Conservation (phyloP, 2,329 filamentous ascomycete species). For the Seiridium unicorne region DNA sequence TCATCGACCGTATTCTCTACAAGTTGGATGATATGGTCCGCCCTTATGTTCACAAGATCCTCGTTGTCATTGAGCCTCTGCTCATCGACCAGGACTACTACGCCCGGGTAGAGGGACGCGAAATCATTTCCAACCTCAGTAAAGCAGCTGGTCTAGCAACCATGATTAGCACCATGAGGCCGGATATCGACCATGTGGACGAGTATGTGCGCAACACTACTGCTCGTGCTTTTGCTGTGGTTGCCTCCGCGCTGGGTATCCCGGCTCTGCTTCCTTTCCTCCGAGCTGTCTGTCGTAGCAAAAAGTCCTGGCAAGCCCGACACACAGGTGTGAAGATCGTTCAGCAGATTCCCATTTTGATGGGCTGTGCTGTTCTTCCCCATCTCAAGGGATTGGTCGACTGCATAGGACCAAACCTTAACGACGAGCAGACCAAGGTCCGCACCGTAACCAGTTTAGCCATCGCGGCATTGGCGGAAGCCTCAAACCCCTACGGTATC, state of each 20-base stretch:
- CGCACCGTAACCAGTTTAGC: constrained; percentile 93
- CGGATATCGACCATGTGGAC: constrained; percentile 97
- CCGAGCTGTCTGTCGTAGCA: constrained; percentile 91
- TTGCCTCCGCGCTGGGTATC: constrained; percentile 93
- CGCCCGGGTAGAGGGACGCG: constrained; percentile 93
- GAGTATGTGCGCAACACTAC: constrained; percentile 99
- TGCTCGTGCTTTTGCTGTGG: constrained; percentile 92
- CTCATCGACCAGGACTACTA: constrained; percentile 99
- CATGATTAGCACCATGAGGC: constrained; percentile 99
- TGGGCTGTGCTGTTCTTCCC: constrained; percentile 95
- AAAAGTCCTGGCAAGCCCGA: constrained; percentile 98
- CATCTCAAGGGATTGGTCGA: constrained; percentile 95
- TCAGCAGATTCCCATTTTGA: constrained; percentile 96
- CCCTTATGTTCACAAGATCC: constrained; percentile 95
- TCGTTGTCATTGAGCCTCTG: constrained; percentile 98
- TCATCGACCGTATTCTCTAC: constrained; percentile 97
- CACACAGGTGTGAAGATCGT: constrained; percentile 99
- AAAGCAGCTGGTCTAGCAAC: constrained; percentile 96
- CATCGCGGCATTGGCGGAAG: constrained; percentile 91
- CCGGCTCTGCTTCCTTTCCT: constrained; percentile 93
- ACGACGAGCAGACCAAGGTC: constrained; percentile 97
- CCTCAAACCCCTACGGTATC: constrained; percentile 97
- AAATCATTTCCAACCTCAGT: constrained; percentile 97
- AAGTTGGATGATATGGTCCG: constrained; percentile 96
- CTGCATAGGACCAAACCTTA: constrained; percentile 92